A percentile compares a stretch with the other conserved stretches of the same genome.
These are phyloP conservation scores for Salvia splendens DNA, from an alignment of 257 asterid species.

Conservation along the genomic window DNA sequence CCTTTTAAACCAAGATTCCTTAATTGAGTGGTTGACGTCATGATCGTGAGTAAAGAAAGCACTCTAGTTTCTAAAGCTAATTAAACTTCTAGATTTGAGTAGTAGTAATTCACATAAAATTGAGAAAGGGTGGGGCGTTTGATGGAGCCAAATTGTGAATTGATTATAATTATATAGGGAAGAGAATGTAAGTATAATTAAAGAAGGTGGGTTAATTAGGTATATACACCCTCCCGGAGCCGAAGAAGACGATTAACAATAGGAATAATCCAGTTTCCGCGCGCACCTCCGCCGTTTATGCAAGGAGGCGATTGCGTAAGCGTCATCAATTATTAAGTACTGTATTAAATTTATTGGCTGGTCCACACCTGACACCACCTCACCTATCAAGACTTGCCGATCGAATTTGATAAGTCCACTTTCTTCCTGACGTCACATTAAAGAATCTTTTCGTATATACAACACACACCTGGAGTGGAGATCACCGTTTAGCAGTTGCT, in stretches of 20 bases:
- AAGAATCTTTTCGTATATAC: conserved; percentile 27
- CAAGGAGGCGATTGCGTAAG: conserved; percentile 14
- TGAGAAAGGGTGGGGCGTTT: no score
- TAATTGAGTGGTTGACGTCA: conserved; percentile 5
- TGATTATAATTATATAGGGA: no score
- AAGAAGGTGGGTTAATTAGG: no score
- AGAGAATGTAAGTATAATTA: no score
- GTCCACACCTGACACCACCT: no score
- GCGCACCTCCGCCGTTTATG: not conserved
- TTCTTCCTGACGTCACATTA: conserved; percentile 3
- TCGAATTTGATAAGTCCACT: not conserved
- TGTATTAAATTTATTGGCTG: no score
- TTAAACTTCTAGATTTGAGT: no score
- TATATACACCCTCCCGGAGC: conserved; percentile 24
- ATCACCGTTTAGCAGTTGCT: no score
- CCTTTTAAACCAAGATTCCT: conserved; percentile 13
- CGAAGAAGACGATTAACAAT: not conserved
- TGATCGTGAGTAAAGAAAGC: not conserved
- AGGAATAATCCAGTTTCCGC: conserved; percentile 14
- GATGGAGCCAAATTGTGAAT: no score
- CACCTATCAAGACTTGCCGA: no score
- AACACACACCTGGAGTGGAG: not conserved
- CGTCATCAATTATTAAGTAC: not conserved
- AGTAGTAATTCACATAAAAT: no score
- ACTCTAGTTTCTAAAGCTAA: no score